Evolutionary conservation across 345 rosid species (phyloP).

Genomic region (Salix arbutifolia): DNA sequence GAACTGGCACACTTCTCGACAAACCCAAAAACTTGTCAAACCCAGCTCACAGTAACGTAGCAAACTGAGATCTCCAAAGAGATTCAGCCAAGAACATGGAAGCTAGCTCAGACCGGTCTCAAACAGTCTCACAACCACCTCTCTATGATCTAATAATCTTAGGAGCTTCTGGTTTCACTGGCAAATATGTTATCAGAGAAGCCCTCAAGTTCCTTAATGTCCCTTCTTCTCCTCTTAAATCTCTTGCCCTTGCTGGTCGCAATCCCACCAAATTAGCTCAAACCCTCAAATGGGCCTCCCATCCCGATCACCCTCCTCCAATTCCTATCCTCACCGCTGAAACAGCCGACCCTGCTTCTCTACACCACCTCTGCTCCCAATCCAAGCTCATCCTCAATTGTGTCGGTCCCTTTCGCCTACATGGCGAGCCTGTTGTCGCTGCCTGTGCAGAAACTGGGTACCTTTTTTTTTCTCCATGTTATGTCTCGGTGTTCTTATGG

Average conservation of each 20-base stretch:
- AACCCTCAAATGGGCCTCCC: conserved; percentile 74
- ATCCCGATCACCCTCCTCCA: conserved; percentile 47
- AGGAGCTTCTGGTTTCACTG: conserved; percentile 27
- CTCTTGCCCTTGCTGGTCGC: conserved; percentile 83
- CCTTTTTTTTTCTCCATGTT: conserved; percentile 6
- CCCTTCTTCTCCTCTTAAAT: conserved; percentile 50
- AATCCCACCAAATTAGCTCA: conserved; percentile 47
- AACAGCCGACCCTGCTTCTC: conserved; percentile 64
- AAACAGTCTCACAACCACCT: not conserved
- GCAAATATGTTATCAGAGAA: conserved; percentile 20
- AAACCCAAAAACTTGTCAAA: too few species aligned
- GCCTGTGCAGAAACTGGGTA: conserved; percentile 80
- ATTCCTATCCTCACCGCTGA: conserved; percentile 68
- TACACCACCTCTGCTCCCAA: conserved; percentile 58
- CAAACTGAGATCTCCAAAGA: too few species aligned
- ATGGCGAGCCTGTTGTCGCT: conserved; percentile 74
- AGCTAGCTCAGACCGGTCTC: too few species aligned
- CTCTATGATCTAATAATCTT: conserved; percentile 16
- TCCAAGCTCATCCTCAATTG: conserved; percentile 76
- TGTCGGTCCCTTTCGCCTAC: conserved; percentile 78
- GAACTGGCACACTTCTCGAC: too few species aligned
- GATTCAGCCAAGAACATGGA: too few species aligned
- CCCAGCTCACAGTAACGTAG: too few species aligned
- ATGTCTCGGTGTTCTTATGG: not conserved
- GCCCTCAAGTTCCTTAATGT: conserved; percentile 19